Percentiles rank a stretch among this genome's conserved stretches.
These are phyloP conservation scores for Cystobasidium onofrii DNA, from an alignment of 768 basidiomycete species.

Conservation along the genomic window DNA sequence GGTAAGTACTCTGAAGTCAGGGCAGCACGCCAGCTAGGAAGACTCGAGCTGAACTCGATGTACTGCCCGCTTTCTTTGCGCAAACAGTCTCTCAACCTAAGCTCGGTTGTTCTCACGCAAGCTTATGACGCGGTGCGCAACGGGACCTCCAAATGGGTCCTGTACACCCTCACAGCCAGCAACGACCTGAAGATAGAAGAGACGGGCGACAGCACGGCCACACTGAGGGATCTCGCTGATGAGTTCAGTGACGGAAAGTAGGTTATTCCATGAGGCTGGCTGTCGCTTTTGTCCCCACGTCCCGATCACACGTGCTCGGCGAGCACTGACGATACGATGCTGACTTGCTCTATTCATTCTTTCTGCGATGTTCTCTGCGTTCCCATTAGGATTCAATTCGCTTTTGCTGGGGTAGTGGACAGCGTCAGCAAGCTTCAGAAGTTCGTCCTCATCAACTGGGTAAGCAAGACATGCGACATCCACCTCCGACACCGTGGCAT, in stretches of 20 bases:
- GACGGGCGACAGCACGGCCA: constrained; percentile 53
- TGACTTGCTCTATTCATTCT: background rate
- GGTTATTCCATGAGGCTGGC: no score
- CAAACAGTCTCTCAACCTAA: constrained; percentile 18
- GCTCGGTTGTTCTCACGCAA: background rate
- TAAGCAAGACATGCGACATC: constrained; percentile 14
- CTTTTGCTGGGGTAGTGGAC: constrained; percentile 75
- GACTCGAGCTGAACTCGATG: background rate
- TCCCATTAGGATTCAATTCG: constrained; percentile 76
- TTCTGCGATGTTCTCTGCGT: background rate
- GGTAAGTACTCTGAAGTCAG: background rate
- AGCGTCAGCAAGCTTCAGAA: constrained; percentile 78
- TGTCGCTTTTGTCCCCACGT: constrained; percentile 11
- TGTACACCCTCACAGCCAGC: constrained; percentile 21
- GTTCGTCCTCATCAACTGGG: constrained; percentile 91
- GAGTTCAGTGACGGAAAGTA: constrained; percentile 91
- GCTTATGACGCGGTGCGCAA: constrained; percentile 16
- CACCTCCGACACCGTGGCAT: no score
- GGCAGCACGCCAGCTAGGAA: background rate
- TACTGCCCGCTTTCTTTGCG: background rate
- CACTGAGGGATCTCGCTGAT: constrained; percentile 80
- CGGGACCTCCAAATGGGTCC: constrained; percentile 26
- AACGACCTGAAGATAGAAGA: constrained; percentile 30
- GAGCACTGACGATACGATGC: constrained; percentile 32
- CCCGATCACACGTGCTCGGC: constrained; percentile 34